A percentile compares a stretch with the other conserved stretches of the same genome.
Evolutionary conservation across 768 basidiomycete genomes (phyloP).

Genomic region (Termitomyces sp.): DNA sequence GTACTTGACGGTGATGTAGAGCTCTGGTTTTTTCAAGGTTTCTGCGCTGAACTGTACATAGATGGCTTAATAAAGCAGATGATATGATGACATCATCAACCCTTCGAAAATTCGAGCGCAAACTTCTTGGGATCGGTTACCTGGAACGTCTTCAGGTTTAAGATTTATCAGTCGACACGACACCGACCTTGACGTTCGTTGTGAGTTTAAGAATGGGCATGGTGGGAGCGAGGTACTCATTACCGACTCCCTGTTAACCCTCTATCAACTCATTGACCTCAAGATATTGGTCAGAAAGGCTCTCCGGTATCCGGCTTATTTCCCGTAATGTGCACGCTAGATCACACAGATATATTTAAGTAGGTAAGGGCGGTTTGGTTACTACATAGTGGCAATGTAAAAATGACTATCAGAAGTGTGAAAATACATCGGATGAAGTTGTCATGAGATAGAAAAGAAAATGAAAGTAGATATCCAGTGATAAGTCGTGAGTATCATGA

Average conservation of each 20-base stretch:
- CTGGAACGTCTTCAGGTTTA: conserved; percentile 12
- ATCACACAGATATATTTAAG: neutral
- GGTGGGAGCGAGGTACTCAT: neutral
- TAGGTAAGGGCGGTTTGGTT: neutral
- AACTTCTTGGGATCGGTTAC: conserved; percentile 35
- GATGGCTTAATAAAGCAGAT: neutral
- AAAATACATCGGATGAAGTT: neutral
- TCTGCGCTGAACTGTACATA: conserved; percentile 43
- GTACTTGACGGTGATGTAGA: conserved; percentile 48
- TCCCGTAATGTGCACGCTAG: neutral
- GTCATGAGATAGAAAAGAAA: neutral
- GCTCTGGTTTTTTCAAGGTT: conserved; percentile 49
- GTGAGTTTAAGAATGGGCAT: conserved; percentile 40
- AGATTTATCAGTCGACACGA: neutral
- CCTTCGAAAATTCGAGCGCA: conserved; percentile 51
- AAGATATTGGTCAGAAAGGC: neutral
- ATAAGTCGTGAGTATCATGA: neutral
- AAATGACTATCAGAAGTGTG: neutral
- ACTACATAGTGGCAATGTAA: neutral
- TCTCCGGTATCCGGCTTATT: neutral
- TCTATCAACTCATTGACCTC: too few species aligned
- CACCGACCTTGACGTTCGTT: conserved; percentile 37
- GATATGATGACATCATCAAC: conserved; percentile 21
- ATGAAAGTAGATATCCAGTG: neutral
- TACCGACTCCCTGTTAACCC: too few species aligned